Evolutionary conservation across 345 rosid genomes (phyloP).

Genomic region (Pugionium dolabratum): DNA sequence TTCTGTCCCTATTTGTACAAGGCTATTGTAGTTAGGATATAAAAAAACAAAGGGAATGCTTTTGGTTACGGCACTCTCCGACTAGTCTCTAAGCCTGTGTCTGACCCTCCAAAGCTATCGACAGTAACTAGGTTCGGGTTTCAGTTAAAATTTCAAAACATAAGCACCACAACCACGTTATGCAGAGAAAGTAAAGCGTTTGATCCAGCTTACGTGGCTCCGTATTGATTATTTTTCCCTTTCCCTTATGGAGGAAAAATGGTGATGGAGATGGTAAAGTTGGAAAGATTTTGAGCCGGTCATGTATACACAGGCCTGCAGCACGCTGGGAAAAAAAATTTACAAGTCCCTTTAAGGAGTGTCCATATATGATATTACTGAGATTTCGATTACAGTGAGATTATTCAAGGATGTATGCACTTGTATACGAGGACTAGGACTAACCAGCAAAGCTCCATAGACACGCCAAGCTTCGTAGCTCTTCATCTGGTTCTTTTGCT

Average conservation of each 20-base stretch:
- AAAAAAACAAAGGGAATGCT: background rate
- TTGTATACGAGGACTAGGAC: slow-evolving; percentile 37
- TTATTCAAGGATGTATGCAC: slow-evolving; percentile 2
- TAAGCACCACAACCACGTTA: slow-evolving; percentile 10
- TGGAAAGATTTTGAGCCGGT: slow-evolving; percentile 74
- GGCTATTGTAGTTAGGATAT: background rate
- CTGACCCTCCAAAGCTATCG: slow-evolving; percentile 8
- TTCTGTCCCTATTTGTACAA: background rate
- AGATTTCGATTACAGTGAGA: slow-evolving; percentile 1
- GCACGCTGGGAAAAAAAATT: slow-evolving; percentile 56
- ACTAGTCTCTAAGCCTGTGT: background rate
- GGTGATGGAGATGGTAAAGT: slow-evolving; percentile 57
- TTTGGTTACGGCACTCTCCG: background rate
- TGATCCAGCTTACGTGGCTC: slow-evolving; percentile 49
- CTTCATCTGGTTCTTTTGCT: slow-evolving; percentile 84
- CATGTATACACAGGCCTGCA: slow-evolving; percentile 68
- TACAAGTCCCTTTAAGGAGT: slow-evolving; percentile 3
- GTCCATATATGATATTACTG: slow-evolving; percentile 19
- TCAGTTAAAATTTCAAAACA: background rate
- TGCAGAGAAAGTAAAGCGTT: background rate
- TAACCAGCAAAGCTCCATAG: slow-evolving; percentile 83
- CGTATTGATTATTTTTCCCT: slow-evolving; percentile 45
- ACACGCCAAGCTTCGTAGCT: slow-evolving; percentile 94
- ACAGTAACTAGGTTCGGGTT: slow-evolving; percentile 1
- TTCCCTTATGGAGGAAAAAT: slow-evolving; percentile 47